phyloP scores from a whole-genome alignment of 208 protist genomes.

The Acanthamoeba healyi region DNA sequence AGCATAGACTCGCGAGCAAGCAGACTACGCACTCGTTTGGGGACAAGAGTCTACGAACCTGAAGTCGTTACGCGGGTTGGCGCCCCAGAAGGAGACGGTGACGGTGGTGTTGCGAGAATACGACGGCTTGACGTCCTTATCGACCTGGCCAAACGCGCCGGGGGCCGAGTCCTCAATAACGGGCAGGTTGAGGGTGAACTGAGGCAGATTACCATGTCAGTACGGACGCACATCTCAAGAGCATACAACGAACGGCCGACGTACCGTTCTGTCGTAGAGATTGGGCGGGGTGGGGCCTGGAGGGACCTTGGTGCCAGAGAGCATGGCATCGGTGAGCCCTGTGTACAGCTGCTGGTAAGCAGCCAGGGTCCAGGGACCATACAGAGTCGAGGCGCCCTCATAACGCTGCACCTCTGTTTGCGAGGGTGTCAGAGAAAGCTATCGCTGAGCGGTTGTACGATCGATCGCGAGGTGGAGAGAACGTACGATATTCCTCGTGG shows the following conservation, averaged over 20 bases:
- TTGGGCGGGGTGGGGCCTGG: slow-evolving; percentile 77
- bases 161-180: slow-evolving; percentile 77
- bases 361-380: slow-evolving; percentile 82
- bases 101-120: slow-evolving; percentile 70
- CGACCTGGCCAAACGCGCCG: slow-evolving; percentile 79
- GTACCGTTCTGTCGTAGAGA: slow-evolving; percentile 74
- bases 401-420: slow-evolving; percentile 82
- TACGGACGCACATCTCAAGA: not conserved
- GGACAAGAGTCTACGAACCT: no score
- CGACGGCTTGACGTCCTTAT: slow-evolving; percentile 39
- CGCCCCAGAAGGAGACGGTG: slow-evolving; percentile 82
- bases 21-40: no score
- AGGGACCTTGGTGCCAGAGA: slow-evolving; percentile 5
- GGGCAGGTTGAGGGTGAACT: slow-evolving; percentile 61
- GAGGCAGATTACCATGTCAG: not conserved
- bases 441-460: no score
- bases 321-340: slow-evolving; percentile 73
- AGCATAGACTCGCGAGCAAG: no score
- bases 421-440: no score
- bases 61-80: slow-evolving; percentile 84
- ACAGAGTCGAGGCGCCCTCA: slow-evolving; percentile 85
- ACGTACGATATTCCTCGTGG: slow-evolving; percentile 76
- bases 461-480: not conserved
- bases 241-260: slow-evolving; percentile 55
- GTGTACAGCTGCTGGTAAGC: slow-evolving; percentile 82